Conservation (phyloP, 495 filamentous ascomycete species). For the Bacidia rubella region DNA sequence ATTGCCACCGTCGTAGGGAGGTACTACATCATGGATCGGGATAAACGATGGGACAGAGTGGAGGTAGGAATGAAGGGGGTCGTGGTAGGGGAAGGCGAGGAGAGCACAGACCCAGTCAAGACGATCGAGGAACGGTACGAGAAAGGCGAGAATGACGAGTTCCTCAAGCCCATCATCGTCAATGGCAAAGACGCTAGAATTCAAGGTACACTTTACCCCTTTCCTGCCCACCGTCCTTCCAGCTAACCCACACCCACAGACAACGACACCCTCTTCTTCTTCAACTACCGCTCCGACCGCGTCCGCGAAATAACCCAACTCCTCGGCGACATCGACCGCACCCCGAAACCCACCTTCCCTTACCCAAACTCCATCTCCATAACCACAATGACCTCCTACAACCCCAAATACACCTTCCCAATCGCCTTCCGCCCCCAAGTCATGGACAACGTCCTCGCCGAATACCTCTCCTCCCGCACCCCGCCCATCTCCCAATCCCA, state of each 20-base stretch:
- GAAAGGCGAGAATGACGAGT: constrained; percentile 77
- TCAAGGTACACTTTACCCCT: constrained; percentile 44
- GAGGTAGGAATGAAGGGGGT: constrained; percentile 81
- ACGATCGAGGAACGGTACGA: constrained; percentile 79
- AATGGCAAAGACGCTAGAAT: constrained; percentile 72
- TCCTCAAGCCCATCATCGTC: constrained; percentile 94
- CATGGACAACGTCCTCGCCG: constrained; percentile 93
- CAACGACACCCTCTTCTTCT: constrained; percentile 93
- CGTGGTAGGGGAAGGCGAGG: constrained; percentile 72
- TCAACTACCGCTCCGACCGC: constrained; percentile 99
- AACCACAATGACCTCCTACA: constrained; percentile 99
- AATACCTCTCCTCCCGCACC: constrained; percentile 67
- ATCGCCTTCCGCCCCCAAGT: constrained; percentile 88
- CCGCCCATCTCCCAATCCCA: constrained; percentile 83
- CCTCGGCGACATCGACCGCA: constrained; percentile 80
- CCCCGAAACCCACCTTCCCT: constrained; percentile 77
- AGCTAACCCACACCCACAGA: constrained; percentile 32
- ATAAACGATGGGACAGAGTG: constrained; percentile 96
- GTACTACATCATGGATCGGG: constrained; percentile 98
- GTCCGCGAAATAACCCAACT: constrained; percentile 94
- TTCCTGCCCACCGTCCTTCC: constrained; percentile 12
- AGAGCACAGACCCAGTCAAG: constrained; percentile 67
- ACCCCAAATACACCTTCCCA: constrained; percentile 83
- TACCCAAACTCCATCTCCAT: constrained; percentile 85
- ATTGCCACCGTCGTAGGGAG: constrained; percentile 90